phyloP scores from a whole-genome alignment of 805 yeast species.

The Candida manassasensis region DNA sequence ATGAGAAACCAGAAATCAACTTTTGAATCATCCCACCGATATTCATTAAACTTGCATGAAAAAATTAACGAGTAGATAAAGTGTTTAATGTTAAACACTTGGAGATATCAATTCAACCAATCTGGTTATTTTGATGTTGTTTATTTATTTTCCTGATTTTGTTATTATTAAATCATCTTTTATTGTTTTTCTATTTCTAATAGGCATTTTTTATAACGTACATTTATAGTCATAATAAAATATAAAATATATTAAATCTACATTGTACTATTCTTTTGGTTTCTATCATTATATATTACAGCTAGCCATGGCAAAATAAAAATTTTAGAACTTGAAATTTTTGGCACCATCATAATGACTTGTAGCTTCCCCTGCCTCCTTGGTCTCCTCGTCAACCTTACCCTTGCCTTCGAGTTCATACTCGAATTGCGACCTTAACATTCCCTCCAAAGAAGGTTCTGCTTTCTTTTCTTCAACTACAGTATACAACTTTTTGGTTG shows the following conservation, averaged over 20 bases:
- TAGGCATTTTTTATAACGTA: slow-evolving; percentile 7
- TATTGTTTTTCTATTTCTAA: slow-evolving; percentile 6
- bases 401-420: slow-evolving; percentile 4
- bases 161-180: slow-evolving; percentile 4
- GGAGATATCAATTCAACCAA: background rate
- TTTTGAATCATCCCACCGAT: slow-evolving; percentile 14
- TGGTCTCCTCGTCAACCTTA: too few species aligned
- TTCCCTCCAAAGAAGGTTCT: slow-evolving; percentile 7
- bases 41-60: slow-evolving; percentile 4
- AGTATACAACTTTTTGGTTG: slow-evolving; percentile 13
- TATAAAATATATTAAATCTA: slow-evolving; percentile 1
- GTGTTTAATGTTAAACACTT: slow-evolving; percentile 4
- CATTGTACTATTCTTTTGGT: too few species aligned
- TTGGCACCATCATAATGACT: too few species aligned
- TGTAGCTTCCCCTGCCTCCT: too few species aligned
- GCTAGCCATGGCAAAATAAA: too few species aligned
- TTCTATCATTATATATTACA: too few species aligned
- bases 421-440: slow-evolving; percentile 3
- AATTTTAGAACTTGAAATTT: too few species aligned
- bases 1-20: slow-evolving; percentile 41
- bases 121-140: background rate
- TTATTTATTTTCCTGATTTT: slow-evolving; percentile 5
- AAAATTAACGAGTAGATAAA: slow-evolving; percentile 5
- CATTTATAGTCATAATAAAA: slow-evolving; percentile 4
- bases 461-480: slow-evolving; percentile 16